phyloP scores from a whole-genome alignment of 1,139 yeast species.

The Yamadazyma sp. region DNA sequence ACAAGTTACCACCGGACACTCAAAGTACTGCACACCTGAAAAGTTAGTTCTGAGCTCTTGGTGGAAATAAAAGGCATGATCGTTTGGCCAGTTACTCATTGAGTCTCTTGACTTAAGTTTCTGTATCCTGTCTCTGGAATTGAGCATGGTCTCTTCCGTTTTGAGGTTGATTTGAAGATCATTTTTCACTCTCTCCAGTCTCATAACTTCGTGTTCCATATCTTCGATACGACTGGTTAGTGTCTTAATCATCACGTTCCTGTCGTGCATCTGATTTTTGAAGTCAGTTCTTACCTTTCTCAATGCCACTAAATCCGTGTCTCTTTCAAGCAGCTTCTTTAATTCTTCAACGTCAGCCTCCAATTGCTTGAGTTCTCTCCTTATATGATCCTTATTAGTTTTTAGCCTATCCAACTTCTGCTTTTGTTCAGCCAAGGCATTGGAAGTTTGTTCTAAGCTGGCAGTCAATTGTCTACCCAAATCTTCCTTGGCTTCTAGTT shows the following conservation, averaged over 20 bases:
- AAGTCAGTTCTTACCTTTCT: not conserved
- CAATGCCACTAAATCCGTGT: not conserved
- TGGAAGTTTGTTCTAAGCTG: conserved; percentile 8
- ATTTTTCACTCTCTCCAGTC: not conserved
- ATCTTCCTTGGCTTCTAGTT: not conserved
- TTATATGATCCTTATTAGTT: conserved; percentile 20
- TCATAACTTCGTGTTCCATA: conserved; percentile 18
- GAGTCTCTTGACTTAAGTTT: conserved; percentile 1
- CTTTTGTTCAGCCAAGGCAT: conserved; percentile 16
- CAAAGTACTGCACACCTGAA: conserved; percentile 49
- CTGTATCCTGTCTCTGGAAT: conserved; percentile 6
- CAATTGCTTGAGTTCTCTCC: conserved; percentile 10
- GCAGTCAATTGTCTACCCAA: not conserved
- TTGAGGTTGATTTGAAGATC: not conserved
- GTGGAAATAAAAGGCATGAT: conserved; percentile 30
- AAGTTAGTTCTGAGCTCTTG: conserved; percentile 27
- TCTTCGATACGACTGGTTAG: conserved; percentile 14
- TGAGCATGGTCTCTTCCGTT: conserved; percentile 3
- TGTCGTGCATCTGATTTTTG: not conserved
- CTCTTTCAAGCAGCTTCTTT: conserved; percentile 3
- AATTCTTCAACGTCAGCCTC: conserved; percentile 19
- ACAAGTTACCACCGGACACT: conserved; percentile 76
- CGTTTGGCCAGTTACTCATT: not conserved
- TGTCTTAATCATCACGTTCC: not conserved
- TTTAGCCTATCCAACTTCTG: conserved; percentile 18